phyloP scores from a whole-genome alignment of 2,329 filamentous ascomycete species.

The Aspergillus sp. region DNA sequence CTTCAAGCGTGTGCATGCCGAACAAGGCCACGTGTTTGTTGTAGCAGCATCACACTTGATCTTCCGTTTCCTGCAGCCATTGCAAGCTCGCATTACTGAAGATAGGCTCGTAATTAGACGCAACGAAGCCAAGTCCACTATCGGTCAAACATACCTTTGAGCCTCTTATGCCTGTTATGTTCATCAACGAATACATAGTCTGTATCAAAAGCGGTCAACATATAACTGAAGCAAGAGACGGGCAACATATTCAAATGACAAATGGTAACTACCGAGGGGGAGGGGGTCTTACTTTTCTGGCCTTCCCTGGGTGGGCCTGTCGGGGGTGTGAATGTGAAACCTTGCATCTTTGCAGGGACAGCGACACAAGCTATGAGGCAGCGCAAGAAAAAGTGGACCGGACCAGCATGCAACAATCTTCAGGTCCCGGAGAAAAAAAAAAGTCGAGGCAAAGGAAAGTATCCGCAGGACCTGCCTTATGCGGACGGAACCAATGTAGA shows the following conservation, averaged over 20 bases:
- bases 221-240: background rate
- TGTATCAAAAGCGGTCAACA: constrained; percentile 41
- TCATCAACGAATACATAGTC: constrained; percentile 99
- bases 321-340: constrained; percentile 72
- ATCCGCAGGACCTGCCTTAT: constrained; percentile 25
- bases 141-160: constrained; percentile 69
- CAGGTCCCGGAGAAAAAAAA: background rate
- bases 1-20: constrained; percentile 87
- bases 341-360: constrained; percentile 57
- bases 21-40: constrained; percentile 96
- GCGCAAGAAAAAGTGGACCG: background rate
- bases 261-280: too few species aligned
- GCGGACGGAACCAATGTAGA: background rate
- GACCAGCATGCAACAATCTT: background rate
- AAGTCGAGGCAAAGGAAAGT: background rate
- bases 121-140: background rate
- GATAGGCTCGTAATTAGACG: constrained; percentile 11
- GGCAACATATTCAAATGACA: too few species aligned
- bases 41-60: constrained; percentile 98
- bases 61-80: constrained; percentile 90
- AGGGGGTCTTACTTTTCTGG: constrained; percentile 71
- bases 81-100: constrained; percentile 92
- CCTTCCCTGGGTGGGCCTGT: constrained; percentile 69
- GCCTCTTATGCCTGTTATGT: constrained; percentile 93
- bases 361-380: constrained; percentile 49